These are phyloP conservation scores for Taphrina populina DNA, from an alignment of 1,139 yeast species.

Conservation along the genomic window DNA sequence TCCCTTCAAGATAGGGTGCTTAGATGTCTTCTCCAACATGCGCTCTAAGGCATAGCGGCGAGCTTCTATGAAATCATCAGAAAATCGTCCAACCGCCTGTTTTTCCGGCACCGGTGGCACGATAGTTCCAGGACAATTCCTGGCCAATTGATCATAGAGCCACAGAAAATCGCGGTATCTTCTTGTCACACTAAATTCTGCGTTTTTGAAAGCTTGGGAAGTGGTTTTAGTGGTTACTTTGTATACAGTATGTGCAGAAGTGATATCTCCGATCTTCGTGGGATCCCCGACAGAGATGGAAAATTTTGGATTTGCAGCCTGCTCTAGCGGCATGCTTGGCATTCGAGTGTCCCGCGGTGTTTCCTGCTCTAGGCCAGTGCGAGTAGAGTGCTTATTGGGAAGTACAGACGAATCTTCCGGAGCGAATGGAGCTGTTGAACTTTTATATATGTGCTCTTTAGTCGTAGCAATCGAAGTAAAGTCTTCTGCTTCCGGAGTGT, in stretches of 20 bases:
- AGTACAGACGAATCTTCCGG: too few relatives aligned
- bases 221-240: conserved; percentile 63
- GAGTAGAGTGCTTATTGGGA: too few relatives aligned
- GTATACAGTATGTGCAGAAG: conserved; percentile 86
- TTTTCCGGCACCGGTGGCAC: conserved; percentile 98
- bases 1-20: conserved; percentile 56
- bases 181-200: conserved; percentile 59
- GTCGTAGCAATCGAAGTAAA: background rate
- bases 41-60: conserved; percentile 82
- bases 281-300: conserved; percentile 86
- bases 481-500: conserved; percentile 1
- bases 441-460: background rate
- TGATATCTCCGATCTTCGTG: conserved; percentile 82
- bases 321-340: conserved; percentile 34
- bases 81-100: conserved; percentile 69
- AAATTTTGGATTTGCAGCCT: conserved; percentile 45
- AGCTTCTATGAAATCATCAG: conserved; percentile 82
- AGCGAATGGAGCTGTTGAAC: too few relatives aligned
- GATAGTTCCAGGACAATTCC: conserved; percentile 82
- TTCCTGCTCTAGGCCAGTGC: background rate
- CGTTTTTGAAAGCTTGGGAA: conserved; percentile 47
- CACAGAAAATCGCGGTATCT: conserved; percentile 80
- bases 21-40: conserved; percentile 72
- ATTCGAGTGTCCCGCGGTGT: background rate
- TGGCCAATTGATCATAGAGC: conserved; percentile 84